Base-by-base conservation (phyloP, 140 eudicot genomes). In the Flaveria floridana region DNA sequence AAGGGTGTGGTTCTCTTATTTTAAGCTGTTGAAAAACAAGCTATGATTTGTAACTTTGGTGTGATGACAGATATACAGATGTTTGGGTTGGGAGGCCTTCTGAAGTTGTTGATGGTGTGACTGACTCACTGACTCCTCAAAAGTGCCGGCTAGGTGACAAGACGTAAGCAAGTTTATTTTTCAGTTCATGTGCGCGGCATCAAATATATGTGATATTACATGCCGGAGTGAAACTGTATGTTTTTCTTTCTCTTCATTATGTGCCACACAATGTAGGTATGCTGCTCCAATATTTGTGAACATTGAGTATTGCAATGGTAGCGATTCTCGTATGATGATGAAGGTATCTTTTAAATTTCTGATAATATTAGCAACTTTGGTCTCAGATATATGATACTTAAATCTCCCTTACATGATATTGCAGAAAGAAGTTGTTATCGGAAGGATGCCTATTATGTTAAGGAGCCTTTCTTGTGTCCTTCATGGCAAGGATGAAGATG, bases 371-470 rank as follows among this genome's bases (percentile, higher is more conserved):
- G 73, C 23, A 50, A 28, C 48, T 50, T 76, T 57, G 52, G 25
- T 75, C 57, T 70, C 12, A 65, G 50, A 61, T 66, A 34, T 61
- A 68, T 69, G 67, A 50, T 80, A 47, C 51, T 41, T 56, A 67
- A 20, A 39, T 21, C 19, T 64, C 68, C 62, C 9, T 65, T 58
- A 65, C 39, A 18, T 74, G 57, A 44, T 76, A 71, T 75, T 70
- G 79, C 87, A 94, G 99, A 91, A 47, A 39, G 70, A 85, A 62
- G 90, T 87, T 41, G 53, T 80, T 15, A 91, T 95, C 1, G 99
- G 97, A 71, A 85, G 85, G 82, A 87, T 95, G 91, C 99, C 97
- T 20, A 78, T 95, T 65, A 95, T 95, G 99, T 81, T 95, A 72
- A 85, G 91, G 75, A 95, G 97, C 73, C 23, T 73, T 72, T 53